Conservation (phyloP, 164 flowering plant species). For the Malania oleifera region DNA sequence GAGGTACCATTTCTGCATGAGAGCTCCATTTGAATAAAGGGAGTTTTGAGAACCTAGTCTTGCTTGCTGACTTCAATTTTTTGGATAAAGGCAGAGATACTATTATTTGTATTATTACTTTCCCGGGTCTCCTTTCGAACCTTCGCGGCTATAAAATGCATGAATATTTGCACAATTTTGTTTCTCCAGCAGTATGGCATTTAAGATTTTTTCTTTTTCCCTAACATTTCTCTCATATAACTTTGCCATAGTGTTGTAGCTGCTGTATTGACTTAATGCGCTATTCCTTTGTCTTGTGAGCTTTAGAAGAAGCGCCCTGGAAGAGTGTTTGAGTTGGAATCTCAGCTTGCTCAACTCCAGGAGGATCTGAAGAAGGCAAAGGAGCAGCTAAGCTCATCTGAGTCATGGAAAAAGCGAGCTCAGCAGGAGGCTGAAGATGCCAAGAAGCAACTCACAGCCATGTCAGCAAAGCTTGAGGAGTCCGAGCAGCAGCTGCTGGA, state of each 20-base stretch:
- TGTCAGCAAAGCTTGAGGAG: constrained; percentile 57
- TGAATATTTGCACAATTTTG: no score
- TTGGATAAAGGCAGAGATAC: not conserved
- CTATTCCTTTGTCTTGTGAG: constrained; percentile 7
- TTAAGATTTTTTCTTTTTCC: no score
- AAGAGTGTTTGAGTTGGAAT: constrained; percentile 63
- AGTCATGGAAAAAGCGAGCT: constrained; percentile 51
- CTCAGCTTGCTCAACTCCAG: constrained; percentile 60
- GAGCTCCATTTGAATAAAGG: no score
- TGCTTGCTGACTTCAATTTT: not conserved
- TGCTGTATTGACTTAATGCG: not conserved
- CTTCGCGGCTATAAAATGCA: no score
- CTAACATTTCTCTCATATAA: no score
- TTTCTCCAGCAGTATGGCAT: no score
- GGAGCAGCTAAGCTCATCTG: constrained; percentile 59
- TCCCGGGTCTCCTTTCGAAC: no score
- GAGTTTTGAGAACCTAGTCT: no score
- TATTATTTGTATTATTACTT: no score
- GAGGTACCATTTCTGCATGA: no score
- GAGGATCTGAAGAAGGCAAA: constrained; percentile 65
- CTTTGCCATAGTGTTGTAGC: no score
- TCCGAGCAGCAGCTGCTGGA: constrained; percentile 49
- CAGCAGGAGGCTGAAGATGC: constrained; percentile 70
- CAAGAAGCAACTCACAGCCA: constrained; percentile 45
- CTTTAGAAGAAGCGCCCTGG: constrained; percentile 67